Base-by-base conservation (phyloP, 2,329 filamentous ascomycete genomes). In the Arthroderma sp. region DNA sequence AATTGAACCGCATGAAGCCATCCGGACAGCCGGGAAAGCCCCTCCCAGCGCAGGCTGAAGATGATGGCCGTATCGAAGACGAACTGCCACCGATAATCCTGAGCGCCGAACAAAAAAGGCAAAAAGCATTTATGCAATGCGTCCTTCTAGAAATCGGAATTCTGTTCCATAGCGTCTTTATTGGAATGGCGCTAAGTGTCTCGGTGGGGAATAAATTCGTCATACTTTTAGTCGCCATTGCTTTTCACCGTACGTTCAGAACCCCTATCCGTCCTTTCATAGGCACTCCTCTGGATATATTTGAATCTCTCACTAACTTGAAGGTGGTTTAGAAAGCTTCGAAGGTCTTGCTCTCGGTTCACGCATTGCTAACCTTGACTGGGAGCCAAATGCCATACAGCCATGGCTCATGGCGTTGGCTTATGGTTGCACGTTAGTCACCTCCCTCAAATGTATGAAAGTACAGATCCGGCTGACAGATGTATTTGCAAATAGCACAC, bases 61-160 rank as follows among this genome's bases (percentile, higher is more conserved):
- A 38, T 38, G 53, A 39, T 7, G 31, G 41, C 2, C 33, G n/a
- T 19, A n/a, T 23, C 25, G 38, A 55, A n/a, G 35, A 21, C 41
- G 15, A 28, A 17, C 23, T 51, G 7, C 5, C n/a, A 9, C 47
- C 56, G 6, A 56, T 58, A 25, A 31, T 59, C n/a, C 31, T 70
- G 15, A 67, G 59, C 1, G 61, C 65, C 0, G 65, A 68, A 21
- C 68, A 76, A 61, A 76, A 71, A 15, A 77, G 80, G 69, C 79
- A 81, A 65, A 85, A 82, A 64, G 80, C 84, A 68, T 79, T 86
- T 2, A 76, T 88, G 64, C 86, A 90, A 70, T 88, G 87, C 62
- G 80, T 86, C 3, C 77, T 90, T 2, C 78, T 90, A 4, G 86
- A 90, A 69, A 84, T 86, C 58, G 86, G 86, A 60, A 90, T 90